Conservation (phyloP, 352 stramenopile genomes). For the Blastocystis sp. region DNA sequence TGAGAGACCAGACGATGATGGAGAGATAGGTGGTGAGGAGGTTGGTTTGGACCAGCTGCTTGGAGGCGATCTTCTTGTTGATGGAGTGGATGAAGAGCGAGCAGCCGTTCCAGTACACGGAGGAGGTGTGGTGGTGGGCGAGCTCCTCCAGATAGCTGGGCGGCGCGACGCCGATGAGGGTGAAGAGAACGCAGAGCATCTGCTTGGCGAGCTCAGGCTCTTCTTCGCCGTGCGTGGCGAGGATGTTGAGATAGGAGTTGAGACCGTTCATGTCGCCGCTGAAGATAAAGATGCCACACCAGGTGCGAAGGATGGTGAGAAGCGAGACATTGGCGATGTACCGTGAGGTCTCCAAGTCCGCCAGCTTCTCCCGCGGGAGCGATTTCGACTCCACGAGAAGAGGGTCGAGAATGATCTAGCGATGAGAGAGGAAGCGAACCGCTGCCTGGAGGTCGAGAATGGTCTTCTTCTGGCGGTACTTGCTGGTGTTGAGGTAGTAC, state of each 20-base stretch:
- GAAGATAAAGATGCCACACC: conserved; percentile 62
- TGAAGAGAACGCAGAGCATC: conserved; percentile 59
- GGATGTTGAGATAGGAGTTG: conserved; percentile 64
- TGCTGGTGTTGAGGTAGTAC: conserved; percentile 22
- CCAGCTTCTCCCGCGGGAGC: conserved; percentile 11
- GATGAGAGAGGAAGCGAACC: neutral
- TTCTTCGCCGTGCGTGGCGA: conserved; percentile 39
- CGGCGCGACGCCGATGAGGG: conserved; percentile 43
- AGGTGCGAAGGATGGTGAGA: conserved; percentile 54
- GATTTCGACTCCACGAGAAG: conserved; percentile 54
- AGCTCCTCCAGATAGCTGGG: conserved; percentile 22
- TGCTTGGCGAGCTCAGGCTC: conserved; percentile 50
- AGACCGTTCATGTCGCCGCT: conserved; percentile 48
- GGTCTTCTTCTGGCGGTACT: conserved; percentile 65
- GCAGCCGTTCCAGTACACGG: conserved; percentile 57
- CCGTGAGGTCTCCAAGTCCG: neutral
- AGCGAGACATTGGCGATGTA: conserved; percentile 59
- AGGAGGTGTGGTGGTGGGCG: neutral
- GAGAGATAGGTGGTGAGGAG: conserved; percentile 46
- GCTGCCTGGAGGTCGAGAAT: conserved; percentile 66
- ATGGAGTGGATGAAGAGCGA: conserved; percentile 55
- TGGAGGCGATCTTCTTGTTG: neutral
- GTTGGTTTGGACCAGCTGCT: conserved; percentile 23
- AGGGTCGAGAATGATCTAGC: conserved; percentile 31
- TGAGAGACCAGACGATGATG: conserved; percentile 48